phyloP scores from a whole-genome alignment of 2,329 filamentous ascomycete species.

The Sordariomycetes sp. region DNA sequence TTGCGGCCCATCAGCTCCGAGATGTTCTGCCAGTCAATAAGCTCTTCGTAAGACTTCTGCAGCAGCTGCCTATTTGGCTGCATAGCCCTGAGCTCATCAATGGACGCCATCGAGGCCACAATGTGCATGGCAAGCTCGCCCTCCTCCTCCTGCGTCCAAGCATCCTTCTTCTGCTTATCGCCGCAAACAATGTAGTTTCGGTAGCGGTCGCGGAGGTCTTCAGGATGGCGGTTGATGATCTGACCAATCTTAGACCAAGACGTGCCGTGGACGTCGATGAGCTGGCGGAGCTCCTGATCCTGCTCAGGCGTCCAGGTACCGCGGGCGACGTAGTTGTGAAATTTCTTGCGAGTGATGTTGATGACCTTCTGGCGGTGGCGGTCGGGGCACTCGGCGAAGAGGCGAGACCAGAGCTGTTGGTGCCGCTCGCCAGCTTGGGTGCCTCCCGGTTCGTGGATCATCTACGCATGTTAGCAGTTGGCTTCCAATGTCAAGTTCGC shows the following conservation, averaged over 20 bases:
- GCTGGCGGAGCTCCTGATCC: constrained; percentile 22
- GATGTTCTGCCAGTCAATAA: constrained; percentile 58
- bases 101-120: constrained; percentile 37
- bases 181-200: constrained; percentile 57
- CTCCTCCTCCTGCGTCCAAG: constrained; percentile 56
- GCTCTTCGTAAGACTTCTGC: constrained; percentile 34
- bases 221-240: constrained; percentile 53
- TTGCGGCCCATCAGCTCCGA: constrained; percentile 51
- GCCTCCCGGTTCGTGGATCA: constrained; percentile 25
- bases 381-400: constrained; percentile 38
- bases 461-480: constrained; percentile 12
- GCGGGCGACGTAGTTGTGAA: constrained; percentile 53
- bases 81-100: constrained; percentile 28
- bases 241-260: constrained; percentile 55
- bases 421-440: constrained; percentile 24
- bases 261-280: constrained; percentile 26
- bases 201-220: constrained; percentile 62
- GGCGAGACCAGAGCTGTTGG: constrained; percentile 37
- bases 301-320: constrained; percentile 32
- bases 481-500: too few relatives aligned
- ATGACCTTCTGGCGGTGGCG: constrained; percentile 45
- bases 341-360: constrained; percentile 50
- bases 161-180: constrained; percentile 37
- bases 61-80: constrained; percentile 20
- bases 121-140: constrained; percentile 41